Percentiles rank a stretch among this genome's conserved stretches.
These are phyloP conservation scores for Scheffersomyces amazonensis DNA, from an alignment of 805 yeast genomes.

Conservation along the genomic window DNA sequence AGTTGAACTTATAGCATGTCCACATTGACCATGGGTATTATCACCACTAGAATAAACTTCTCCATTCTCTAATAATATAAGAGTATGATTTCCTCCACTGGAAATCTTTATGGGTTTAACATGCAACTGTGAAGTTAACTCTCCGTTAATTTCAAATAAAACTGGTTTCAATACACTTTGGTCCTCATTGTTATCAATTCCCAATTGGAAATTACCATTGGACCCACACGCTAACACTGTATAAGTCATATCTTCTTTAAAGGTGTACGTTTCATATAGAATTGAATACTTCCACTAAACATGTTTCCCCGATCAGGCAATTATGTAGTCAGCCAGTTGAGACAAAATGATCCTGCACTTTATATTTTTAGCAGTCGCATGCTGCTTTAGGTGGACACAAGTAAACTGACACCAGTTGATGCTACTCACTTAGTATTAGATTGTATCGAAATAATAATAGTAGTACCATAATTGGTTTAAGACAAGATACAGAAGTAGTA, in stretches of 20 bases:
- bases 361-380: too few species aligned
- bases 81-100: conserved; percentile 88
- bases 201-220: conserved; percentile 77
- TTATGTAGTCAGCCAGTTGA: too few species aligned
- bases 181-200: conserved; percentile 54
- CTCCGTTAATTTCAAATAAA: conserved; percentile 9
- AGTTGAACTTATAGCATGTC: conserved; percentile 10
- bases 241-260: not conserved
- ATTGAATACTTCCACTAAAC: too few species aligned
- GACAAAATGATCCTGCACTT: too few species aligned
- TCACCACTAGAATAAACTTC: conserved; percentile 57
- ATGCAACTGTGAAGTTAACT: conserved; percentile 5
- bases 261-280: too few species aligned
- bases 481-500: too few species aligned
- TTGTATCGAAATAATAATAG: too few species aligned
- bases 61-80: conserved; percentile 55
- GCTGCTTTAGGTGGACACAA: too few species aligned
- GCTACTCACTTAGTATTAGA: too few species aligned
- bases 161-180: conserved; percentile 15
- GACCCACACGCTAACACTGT: conserved; percentile 68
- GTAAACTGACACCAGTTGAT: too few species aligned
- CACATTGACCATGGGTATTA: conserved; percentile 56
- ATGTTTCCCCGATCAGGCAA: too few species aligned
- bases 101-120: conserved; percentile 43
- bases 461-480: too few species aligned